A percentile compares a stretch with the other conserved stretches of the same genome.
Conservation (phyloP, 2,329 filamentous ascomycete species). For the Colletotrichum shisoi region DNA sequence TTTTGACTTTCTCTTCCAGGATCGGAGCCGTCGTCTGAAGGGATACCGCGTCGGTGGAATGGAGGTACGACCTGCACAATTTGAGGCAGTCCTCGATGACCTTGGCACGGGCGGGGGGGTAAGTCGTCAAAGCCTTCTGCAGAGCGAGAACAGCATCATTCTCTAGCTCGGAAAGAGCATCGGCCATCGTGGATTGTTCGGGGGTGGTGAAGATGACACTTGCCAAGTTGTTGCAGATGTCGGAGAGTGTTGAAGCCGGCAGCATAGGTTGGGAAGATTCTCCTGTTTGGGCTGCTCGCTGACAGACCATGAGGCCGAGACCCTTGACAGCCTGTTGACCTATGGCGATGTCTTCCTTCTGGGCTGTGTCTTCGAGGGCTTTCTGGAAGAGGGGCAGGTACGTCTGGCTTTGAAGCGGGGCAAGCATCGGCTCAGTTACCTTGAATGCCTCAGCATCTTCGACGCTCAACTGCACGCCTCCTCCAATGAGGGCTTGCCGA, state of each 20-base stretch:
- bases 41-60: constrained; percentile 22
- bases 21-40: constrained; percentile 13
- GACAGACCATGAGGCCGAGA: constrained; percentile 55
- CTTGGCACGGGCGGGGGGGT: constrained; percentile 49
- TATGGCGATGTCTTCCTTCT: constrained; percentile 52
- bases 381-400: constrained; percentile 51
- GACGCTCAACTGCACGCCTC: constrained; percentile 43
- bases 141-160: constrained; percentile 55
- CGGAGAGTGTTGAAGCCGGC: constrained; percentile 41
- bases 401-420: constrained; percentile 54
- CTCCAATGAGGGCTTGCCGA: constrained; percentile 51
- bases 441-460: constrained; percentile 52
- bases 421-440: constrained; percentile 50
- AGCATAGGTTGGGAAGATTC: constrained; percentile 34
- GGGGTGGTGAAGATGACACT: constrained; percentile 44
- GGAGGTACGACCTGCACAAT: constrained; percentile 24
- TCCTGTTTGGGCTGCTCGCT: constrained; percentile 46
- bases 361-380: constrained; percentile 43
- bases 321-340: constrained; percentile 57
- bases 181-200: constrained; percentile 39
- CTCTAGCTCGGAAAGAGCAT: constrained; percentile 44
- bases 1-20: constrained; percentile 52
- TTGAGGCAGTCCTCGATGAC: constrained; percentile 44
- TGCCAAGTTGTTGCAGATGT: constrained; percentile 49
- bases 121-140: constrained; percentile 50